phyloP scores from a whole-genome alignment of 441 rosid species.

The Gossypium gossypioides region DNA sequence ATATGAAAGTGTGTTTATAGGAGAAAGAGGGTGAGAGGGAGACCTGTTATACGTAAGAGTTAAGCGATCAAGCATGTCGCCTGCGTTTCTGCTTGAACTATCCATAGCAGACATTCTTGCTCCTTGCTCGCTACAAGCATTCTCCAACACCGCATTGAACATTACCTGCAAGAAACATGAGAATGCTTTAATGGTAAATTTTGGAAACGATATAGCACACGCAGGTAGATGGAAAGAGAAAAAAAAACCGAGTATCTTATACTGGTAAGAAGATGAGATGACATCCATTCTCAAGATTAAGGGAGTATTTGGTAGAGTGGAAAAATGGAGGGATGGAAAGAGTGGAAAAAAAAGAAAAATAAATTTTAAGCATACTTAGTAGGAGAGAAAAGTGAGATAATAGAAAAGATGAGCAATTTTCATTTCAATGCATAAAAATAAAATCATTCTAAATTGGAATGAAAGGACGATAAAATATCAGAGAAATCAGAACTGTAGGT shows the following conservation, averaged over 20 bases:
- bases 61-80: conserved; percentile 92
- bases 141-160: conserved; percentile 88
- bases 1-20: background rate
- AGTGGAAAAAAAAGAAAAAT: no score
- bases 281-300: background rate
- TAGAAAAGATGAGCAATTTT: no score
- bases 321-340: no score
- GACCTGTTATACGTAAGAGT: conserved; percentile 85
- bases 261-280: background rate
- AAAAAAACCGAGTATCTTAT: no score
- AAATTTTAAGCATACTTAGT: no score
- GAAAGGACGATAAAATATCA: no score
- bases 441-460: no score
- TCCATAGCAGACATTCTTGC: conserved; percentile 99
- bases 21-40: background rate
- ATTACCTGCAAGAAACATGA: conserved; percentile 33
- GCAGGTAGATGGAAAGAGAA: background rate
- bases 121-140: conserved; percentile 91
- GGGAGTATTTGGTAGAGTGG: no score
- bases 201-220: background rate
- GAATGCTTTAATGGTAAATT: background rate
- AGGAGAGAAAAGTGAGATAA: no score
- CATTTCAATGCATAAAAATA: no score
- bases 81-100: conserved; percentile 93
- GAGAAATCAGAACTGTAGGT: no score